These are phyloP conservation scores for Anthoceros angustus DNA, from an alignment of 225 moss, liverwort and hornwort genomes.

Conservation along the genomic window DNA sequence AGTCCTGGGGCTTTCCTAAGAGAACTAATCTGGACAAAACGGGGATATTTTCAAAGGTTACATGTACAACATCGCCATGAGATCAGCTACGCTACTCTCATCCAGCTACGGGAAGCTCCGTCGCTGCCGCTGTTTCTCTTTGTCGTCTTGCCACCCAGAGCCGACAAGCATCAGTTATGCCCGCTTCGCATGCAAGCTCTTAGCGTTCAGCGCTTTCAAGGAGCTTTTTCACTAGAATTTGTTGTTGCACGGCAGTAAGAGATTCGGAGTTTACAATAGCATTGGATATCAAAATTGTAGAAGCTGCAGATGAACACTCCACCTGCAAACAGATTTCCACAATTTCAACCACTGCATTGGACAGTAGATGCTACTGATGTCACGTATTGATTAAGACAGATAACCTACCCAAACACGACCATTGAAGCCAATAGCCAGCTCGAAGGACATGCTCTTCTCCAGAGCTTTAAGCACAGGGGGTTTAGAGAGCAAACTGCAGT, in stretches of 20 bases:
- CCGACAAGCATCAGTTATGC: too few species aligned
- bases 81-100: too few species aligned
- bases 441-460: conserved; percentile 56
- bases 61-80: too few species aligned
- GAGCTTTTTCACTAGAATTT: conserved; percentile 43
- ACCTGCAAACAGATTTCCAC: conserved; percentile 26
- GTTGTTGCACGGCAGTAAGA: conserved; percentile 55
- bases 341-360: background rate
- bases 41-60: too few species aligned
- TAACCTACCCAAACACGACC: conserved; percentile 81
- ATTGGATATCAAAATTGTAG: conserved; percentile 58
- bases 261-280: conserved; percentile 62
- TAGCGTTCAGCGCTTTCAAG: conserved; percentile 10
- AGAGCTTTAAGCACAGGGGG: conserved; percentile 62
- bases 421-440: conserved; percentile 88
- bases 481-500: conserved; percentile 53
- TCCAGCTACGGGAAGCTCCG: too few species aligned
- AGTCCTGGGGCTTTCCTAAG: conserved; percentile 67
- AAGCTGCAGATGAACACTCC: conserved; percentile 43
- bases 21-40: too few species aligned
- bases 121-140: too few species aligned
- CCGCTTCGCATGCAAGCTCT: background rate
- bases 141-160: too few species aligned
- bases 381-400: background rate
- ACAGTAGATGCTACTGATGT: background rate